Evolutionary conservation across 257 asterid genomes (phyloP).

Genomic region (Nicotiana tomentosiformis): DNA sequence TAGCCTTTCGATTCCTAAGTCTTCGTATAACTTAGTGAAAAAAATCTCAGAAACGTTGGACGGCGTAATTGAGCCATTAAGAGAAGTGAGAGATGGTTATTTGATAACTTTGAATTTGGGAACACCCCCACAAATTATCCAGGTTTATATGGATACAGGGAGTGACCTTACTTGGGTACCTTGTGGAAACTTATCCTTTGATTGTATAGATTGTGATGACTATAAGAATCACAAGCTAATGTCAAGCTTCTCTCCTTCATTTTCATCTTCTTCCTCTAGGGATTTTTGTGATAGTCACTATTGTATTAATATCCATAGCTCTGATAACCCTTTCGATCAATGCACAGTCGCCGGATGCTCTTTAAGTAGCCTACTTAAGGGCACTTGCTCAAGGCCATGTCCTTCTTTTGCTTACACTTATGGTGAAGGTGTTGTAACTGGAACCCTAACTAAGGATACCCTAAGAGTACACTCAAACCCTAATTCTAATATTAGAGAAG

Average conservation of each 20-base stretch:
- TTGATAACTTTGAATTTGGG: slow-evolving; percentile 56
- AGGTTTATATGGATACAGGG: slow-evolving; percentile 61
- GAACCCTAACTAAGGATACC: slow-evolving; percentile 51
- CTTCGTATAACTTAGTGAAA: slow-evolving; percentile 7
- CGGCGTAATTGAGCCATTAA: slow-evolving; percentile 48
- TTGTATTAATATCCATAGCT: slow-evolving; percentile 46
- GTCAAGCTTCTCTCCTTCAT: slow-evolving; percentile 41
- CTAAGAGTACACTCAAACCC: slow-evolving; percentile 37
- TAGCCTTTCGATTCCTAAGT: slow-evolving; percentile 28
- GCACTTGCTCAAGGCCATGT: slow-evolving; percentile 62
- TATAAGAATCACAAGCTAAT: slow-evolving; percentile 26
- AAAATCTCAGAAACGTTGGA: slow-evolving; percentile 23
- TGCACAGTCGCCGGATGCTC: slow-evolving; percentile 59
- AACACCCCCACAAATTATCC: slow-evolving; percentile 62
- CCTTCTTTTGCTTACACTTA: slow-evolving; percentile 75
- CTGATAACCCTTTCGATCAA: slow-evolving; percentile 46
- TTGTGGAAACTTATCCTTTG: slow-evolving; percentile 54
- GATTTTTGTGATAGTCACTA: slow-evolving; percentile 49
- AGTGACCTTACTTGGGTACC: slow-evolving; percentile 86
- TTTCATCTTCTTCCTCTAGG: slow-evolving; percentile 40
- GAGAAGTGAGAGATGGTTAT: slow-evolving; percentile 57
- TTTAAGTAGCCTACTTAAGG: slow-evolving; percentile 32
- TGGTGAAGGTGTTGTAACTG: slow-evolving; percentile 52
- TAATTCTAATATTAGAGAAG: slow-evolving; percentile 30
- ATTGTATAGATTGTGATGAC: slow-evolving; percentile 55